Percentiles rank a stretch among this genome's conserved stretches.
phyloP scores from a whole-genome alignment of 2,329 filamentous ascomycete species.

The Fulvia fulva region DNA sequence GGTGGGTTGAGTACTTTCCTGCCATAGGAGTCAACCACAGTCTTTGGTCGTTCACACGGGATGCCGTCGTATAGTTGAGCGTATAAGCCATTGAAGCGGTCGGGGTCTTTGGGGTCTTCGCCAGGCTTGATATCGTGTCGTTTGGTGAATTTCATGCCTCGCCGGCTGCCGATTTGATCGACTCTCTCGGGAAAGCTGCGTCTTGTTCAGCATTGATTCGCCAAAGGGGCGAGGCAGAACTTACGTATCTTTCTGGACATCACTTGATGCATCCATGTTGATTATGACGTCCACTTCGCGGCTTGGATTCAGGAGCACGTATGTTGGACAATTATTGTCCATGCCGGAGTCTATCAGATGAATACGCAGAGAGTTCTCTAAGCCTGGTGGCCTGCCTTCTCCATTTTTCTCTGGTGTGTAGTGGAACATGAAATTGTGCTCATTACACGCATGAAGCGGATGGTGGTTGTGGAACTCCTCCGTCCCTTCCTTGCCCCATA shows the following conservation, averaged over 20 bases:
- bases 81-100: slow-evolving; percentile 31
- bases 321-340: slow-evolving; percentile 37
- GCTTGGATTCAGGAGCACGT: slow-evolving; percentile 27
- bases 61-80: slow-evolving; percentile 31
- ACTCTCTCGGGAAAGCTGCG: slow-evolving; percentile 28
- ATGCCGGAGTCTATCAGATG: slow-evolving; percentile 35
- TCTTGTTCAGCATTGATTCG: neutral
- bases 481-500: slow-evolving; percentile 35
- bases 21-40: slow-evolving; percentile 31
- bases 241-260: slow-evolving; percentile 33
- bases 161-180: slow-evolving; percentile 32
- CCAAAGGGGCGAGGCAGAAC: neutral
- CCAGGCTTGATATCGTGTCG: slow-evolving; percentile 25
- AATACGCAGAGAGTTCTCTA: slow-evolving; percentile 35
- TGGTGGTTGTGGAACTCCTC: slow-evolving; percentile 35
- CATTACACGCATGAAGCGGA: slow-evolving; percentile 35
- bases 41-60: slow-evolving; percentile 21
- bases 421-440: slow-evolving; percentile 34
- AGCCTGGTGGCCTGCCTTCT: slow-evolving; percentile 24
- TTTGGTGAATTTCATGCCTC: slow-evolving; percentile 32
- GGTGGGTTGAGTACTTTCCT: slow-evolving; percentile 29
- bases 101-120: slow-evolving; percentile 22
- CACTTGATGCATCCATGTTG: slow-evolving; percentile 33
- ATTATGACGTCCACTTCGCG: slow-evolving; percentile 31
- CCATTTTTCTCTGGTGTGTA: slow-evolving; percentile 21